Evolutionary conservation across 2,329 filamentous ascomycete genomes (phyloP), one percentile per base, ranked within the genome.

Genomic region (Aspergillus melleus): DNA sequence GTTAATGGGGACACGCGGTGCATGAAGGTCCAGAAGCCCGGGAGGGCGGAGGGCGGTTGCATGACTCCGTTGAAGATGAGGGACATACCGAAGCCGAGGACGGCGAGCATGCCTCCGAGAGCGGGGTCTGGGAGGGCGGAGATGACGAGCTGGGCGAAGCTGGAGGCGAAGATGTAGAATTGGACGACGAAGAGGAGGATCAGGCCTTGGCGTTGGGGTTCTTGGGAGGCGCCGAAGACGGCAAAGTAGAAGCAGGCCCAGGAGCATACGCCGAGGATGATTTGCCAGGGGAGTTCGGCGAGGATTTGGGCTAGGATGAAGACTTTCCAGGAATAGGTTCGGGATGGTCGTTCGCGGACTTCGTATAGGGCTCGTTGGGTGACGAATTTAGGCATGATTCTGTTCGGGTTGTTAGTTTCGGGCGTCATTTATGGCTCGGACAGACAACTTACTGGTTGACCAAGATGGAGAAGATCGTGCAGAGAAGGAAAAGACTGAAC

Each of bases 171-270:
- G n/a, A 55, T 47, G 22, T 55, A 59, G 46, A 59, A 59, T 12
- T 59, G 57, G 14, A 59, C 49, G 14, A 59, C 36, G 19, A 55
- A 59, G 11, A 59, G 57, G 9, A 59, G 52, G n/a, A 55, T 26
- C 11, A 59, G 52, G 3, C 51, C 57, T 42, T 29, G 39, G 14
- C 53, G 22, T 42, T 55, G 22, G 29, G 53, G 24, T 22, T 42
- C 30, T 32, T 55, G 42, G 42, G 20, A 26, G 9, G 53, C 16
- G 26, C 57, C 57, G 19, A 59, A 55, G 3, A 95, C 85, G 1
- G 91, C 90, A 72, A 94, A 96, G 80, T 96, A 96, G 85, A 89
- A 92, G 74, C 82, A 87, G 72, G 91, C 82, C 80, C 81, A 95
- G 81, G 92, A 88, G 65, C 94, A 76, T n/a, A 87, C 82, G 4